phyloP scores from a whole-genome alignment of 2,329 filamentous ascomycete species.

The Magnaporthales sp. region DNA sequence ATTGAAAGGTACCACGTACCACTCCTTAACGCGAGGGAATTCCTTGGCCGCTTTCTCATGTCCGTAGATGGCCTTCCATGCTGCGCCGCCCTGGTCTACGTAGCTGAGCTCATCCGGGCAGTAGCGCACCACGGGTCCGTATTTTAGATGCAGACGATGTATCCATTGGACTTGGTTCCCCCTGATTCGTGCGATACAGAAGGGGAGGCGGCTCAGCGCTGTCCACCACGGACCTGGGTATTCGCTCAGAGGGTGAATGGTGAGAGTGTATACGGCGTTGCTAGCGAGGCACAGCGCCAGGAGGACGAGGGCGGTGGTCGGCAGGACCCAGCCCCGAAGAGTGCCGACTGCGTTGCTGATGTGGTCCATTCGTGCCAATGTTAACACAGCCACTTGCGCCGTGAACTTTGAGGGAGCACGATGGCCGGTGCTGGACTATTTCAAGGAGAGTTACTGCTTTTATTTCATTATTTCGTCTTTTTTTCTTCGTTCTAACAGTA shows the following conservation, averaged over 20 bases:
- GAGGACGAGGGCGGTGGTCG: not conserved
- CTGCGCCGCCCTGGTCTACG: constrained; percentile 13
- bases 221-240: not conserved
- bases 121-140: constrained; percentile 39
- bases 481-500: no score
- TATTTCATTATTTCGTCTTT: no score
- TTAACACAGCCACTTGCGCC: not conserved
- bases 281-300: not conserved
- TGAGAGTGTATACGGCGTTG: not conserved
- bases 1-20: not conserved
- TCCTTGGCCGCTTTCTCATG: constrained; percentile 8
- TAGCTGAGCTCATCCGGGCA: constrained; percentile 37
- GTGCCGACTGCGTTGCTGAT: not conserved
- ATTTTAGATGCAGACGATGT: constrained; percentile 28
- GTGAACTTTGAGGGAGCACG: no score
- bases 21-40: not conserved
- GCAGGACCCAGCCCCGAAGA: not conserved
- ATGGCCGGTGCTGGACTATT: no score
- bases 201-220: not conserved
- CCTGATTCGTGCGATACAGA: not conserved
- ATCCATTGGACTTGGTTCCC: not conserved
- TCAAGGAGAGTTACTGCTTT: no score
- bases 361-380: not conserved
- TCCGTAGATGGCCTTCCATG: constrained; percentile 30
- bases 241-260: not conserved